A percentile compares a stretch with the other conserved stretches of the same genome.
phyloP scores from a whole-genome alignment of 2,329 filamentous ascomycete genomes.

The Microsporum audouinii region DNA sequence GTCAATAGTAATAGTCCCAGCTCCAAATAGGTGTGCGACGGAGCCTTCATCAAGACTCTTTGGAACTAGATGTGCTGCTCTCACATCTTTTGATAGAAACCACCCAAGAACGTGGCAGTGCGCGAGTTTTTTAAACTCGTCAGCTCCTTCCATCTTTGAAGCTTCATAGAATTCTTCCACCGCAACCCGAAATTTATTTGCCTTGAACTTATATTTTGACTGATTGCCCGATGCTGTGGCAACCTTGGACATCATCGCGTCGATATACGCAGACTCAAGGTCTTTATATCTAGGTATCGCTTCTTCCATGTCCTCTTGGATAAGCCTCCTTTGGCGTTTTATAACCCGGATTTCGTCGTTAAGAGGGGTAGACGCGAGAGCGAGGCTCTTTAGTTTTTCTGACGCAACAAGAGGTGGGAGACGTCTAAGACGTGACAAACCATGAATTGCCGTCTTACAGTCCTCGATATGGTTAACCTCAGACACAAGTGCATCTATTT shows the following conservation, averaged over 20 bases:
- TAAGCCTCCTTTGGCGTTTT: constrained; percentile 1
- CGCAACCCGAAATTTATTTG: background rate
- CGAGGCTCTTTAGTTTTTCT: background rate
- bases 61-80: constrained; percentile 16
- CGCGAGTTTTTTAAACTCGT: background rate
- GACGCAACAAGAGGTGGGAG: background rate
- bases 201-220: constrained; percentile 5
- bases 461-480: background rate
- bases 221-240: constrained; percentile 6
- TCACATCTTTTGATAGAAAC: constrained; percentile 4
- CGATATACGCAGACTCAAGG: constrained; percentile 5
- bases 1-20: constrained; percentile 8
- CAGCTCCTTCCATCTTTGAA: background rate
- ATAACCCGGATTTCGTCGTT: background rate
- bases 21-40: constrained; percentile 16
- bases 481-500: background rate
- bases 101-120: constrained; percentile 12
- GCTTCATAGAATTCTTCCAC: constrained; percentile 5
- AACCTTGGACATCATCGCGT: background rate
- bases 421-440: background rate
- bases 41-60: constrained; percentile 11
- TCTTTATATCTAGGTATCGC: background rate
- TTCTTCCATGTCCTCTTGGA: constrained; percentile 7
- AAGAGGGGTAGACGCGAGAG: background rate
- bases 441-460: background rate